phyloP scores from a whole-genome alignment of 139 green algal genomes.

The Parachlorella kessleri region DNA sequence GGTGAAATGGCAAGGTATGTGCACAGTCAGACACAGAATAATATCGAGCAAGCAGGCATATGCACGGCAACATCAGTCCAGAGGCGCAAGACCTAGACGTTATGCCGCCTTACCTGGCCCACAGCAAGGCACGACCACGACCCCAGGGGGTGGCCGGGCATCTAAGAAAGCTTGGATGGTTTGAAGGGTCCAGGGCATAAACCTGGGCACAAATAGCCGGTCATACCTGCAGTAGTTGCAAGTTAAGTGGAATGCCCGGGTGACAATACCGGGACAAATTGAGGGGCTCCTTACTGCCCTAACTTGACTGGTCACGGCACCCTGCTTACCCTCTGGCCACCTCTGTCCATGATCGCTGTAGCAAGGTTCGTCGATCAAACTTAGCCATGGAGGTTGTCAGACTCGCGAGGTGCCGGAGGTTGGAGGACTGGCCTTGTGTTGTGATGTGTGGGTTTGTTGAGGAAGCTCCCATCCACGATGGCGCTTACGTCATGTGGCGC shows the following conservation, averaged over 20 bases:
- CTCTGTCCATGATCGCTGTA: neutral
- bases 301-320: too few relatives aligned
- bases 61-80: neutral
- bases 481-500: too few relatives aligned
- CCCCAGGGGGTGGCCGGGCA: neutral
- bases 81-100: neutral
- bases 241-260: too few relatives aligned
- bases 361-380: neutral
- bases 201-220: constrained; percentile 2
- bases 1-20: neutral
- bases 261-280: too few relatives aligned
- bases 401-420: too few relatives aligned
- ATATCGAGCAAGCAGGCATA: neutral
- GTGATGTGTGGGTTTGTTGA: too few relatives aligned
- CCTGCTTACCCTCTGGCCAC: too few relatives aligned
- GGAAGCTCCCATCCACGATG: too few relatives aligned
- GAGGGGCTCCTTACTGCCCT: too few relatives aligned
- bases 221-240: neutral
- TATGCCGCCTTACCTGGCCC: constrained; percentile 19
- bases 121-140: constrained; percentile 27
- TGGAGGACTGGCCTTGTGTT: too few relatives aligned
- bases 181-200: constrained; percentile 23
- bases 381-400: too few relatives aligned
- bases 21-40: neutral
- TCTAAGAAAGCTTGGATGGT: constrained; percentile 3